These are phyloP conservation scores for Pythium oligandrum DNA, from an alignment of 352 stramenopile genomes.

Conservation along the genomic window DNA sequence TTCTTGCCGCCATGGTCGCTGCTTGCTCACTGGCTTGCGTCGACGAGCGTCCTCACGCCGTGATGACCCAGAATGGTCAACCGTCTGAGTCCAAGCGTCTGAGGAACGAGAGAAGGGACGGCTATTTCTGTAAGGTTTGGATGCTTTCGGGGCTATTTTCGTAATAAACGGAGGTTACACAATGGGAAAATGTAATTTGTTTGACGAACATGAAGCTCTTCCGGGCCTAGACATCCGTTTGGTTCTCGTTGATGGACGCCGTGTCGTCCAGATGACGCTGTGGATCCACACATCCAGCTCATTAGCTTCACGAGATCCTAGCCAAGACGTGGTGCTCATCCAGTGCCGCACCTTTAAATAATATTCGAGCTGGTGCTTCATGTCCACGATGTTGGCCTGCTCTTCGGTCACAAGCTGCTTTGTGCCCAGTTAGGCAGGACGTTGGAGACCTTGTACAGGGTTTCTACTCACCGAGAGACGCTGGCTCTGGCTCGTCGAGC, in stretches of 20 bases:
- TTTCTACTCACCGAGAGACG: conserved; percentile 35
- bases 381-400: conserved; percentile 43
- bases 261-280: conserved; percentile 19
- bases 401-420: conserved; percentile 54
- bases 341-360: conserved; percentile 70
- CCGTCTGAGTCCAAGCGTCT: no score
- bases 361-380: conserved; percentile 82
- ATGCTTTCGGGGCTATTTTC: no score
- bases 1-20: conserved; percentile 9
- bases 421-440: not conserved
- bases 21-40: not conserved
- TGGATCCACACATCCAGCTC: not conserved
- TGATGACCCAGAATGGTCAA: no score
- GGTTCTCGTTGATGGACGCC: conserved; percentile 12
- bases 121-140: no score
- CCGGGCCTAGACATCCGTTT: conserved; percentile 7
- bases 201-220: no score
- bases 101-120: no score
- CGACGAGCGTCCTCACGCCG: no score
- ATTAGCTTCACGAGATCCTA: not conserved
- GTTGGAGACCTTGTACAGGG: no score
- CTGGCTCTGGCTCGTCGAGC: conserved; percentile 42
- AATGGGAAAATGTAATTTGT: no score
- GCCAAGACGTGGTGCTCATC: not conserved
- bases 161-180: no score